Base-by-base conservation (phyloP, 2,329 filamentous ascomycete species). In the Verticillium isaacii region DNA sequence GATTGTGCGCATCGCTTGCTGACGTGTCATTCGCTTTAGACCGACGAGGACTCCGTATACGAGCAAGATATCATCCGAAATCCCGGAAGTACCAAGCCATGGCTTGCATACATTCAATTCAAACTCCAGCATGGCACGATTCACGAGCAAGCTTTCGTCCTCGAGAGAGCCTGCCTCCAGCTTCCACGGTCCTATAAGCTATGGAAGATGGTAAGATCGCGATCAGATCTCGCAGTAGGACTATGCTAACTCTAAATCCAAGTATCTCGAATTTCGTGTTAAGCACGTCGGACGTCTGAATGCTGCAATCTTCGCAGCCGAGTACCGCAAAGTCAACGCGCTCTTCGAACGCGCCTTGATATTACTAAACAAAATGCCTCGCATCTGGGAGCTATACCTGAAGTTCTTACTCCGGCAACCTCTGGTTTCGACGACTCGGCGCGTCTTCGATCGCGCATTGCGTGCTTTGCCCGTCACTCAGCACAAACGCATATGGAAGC, bases 341-440 rank as follows among this genome's bases (percentile, higher is more conserved):
- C 86, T 98, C 50, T 99, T 97, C 73, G 95, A 99, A 78, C 86
- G 92, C 68, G 93, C 95, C 3, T 80, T 99, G 59, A 91, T 97
- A 62, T 83, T 99, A 50, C 85, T 99, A 65, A 97, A 99, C 79
- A 99, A 99, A 79, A 99, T 99, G 95, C 95, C 96, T 29, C 86
- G 88, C 67, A 95, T 99, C 72, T 99, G 95, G 96, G 93, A 97
- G 74, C 92, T 98, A 88, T 99, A 97, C 74, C 87, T 99, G 65
- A 85, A 85, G 57, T 98, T 99, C 72, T 82, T 99, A 62, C 87
- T 94, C 72, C 87, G 91, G 71, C 95, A 99, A 74, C 95, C 95
- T n/a, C 80, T 96, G 60, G 88, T 99, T 64, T 97, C 94, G 8
- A 83, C 88, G 62, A 96, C 92, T 32, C 87, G 95, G 63, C 88